Evolutionary conservation across 2,329 filamentous ascomycete species (phyloP).

Genomic region (Microcera coccophila): DNA sequence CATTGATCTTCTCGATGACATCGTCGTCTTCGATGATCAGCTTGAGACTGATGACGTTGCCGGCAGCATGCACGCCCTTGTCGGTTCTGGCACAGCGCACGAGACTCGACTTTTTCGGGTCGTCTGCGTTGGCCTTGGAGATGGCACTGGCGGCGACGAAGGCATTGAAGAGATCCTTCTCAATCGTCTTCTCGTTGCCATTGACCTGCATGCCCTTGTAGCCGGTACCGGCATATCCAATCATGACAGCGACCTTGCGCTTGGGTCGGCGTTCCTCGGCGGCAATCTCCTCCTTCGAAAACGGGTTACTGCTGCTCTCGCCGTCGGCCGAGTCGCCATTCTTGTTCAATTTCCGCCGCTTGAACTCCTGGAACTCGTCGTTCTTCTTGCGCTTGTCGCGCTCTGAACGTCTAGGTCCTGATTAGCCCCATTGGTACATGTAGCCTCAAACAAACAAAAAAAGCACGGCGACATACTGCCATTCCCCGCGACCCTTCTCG

Average conservation of each 20-base stretch:
- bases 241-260: slow-evolving; percentile 91
- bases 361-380: slow-evolving; percentile 39
- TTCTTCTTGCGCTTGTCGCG: slow-evolving; percentile 39
- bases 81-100: slow-evolving; percentile 93
- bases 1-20: slow-evolving; percentile 88
- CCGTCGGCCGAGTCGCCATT: slow-evolving; percentile 31
- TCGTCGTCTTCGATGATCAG: slow-evolving; percentile 90
- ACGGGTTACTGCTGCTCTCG: slow-evolving; percentile 42
- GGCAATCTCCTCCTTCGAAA: slow-evolving; percentile 76
- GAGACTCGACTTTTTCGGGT: slow-evolving; percentile 92
- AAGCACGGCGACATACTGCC: slow-evolving; percentile 21
- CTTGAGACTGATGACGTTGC: slow-evolving; percentile 92
- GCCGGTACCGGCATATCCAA: slow-evolving; percentile 93
- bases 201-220: slow-evolving; percentile 97
- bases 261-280: slow-evolving; percentile 85
- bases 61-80: slow-evolving; percentile 94
- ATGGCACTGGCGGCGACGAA: slow-evolving; percentile 90
- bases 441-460: slow-evolving; percentile 1
- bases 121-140: slow-evolving; percentile 92
- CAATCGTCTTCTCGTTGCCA: slow-evolving; percentile 81
- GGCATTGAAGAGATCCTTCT: slow-evolving; percentile 89
- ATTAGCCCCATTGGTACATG: slow-evolving; percentile 33
- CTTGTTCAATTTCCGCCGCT: slow-evolving; percentile 40
- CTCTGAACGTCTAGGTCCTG: slow-evolving; percentile 33
- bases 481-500: slow-evolving; percentile 31